Evolutionary conservation across 1,284 basidiomycete genomes (phyloP), one percentile per base, ranked within the genome.

Genomic region (Mycena sp.): DNA sequence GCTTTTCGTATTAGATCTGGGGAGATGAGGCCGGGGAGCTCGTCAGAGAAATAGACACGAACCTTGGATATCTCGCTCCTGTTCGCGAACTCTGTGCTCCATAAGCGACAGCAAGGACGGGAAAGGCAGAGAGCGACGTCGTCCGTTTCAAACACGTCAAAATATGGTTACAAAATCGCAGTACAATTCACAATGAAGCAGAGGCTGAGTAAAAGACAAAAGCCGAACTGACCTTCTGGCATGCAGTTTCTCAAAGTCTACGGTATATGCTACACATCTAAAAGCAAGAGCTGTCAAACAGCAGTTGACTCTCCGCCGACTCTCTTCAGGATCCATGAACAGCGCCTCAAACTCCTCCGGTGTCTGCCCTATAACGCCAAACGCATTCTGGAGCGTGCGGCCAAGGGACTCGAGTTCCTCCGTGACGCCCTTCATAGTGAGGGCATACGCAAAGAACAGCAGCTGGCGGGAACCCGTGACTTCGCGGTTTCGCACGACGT

Each of bases 361-460:
- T 1, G 83, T 83, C 62, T 91, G 85, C 49, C 94, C 87, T 72
- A 94, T 93, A 5, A 95, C 93, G 14, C 95, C 95, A 76, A 96
- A 97, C 11, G 93, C 90, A 54, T 90, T 87, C 73, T 98, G 96
- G 61, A 95, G 80, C 21, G 87, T 90, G 32, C 75, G 77, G 0
- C 95, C 95, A 2, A 97, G 80, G 55, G 80, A 85, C 50, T 96
- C 93, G 19, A 98, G 83, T 72, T 97, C 94, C 61, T 87, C 85
- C 19, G 95, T 96, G 32, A 98, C 92, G 9, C 95, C 94, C 74
- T 91, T 88, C 95, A 98, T 97, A 57, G 93, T 93, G 56, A 97
- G 80, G 0, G 94, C 94, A 72, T 98, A 98, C 1, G 95, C 95
- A 72, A 98, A 97, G 79, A 94, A 98, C 23, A 99, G 82, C 7